Evolutionary conservation across 2,329 filamentous ascomycete genomes (phyloP).

Genomic region (Trichoderma sp.): DNA sequence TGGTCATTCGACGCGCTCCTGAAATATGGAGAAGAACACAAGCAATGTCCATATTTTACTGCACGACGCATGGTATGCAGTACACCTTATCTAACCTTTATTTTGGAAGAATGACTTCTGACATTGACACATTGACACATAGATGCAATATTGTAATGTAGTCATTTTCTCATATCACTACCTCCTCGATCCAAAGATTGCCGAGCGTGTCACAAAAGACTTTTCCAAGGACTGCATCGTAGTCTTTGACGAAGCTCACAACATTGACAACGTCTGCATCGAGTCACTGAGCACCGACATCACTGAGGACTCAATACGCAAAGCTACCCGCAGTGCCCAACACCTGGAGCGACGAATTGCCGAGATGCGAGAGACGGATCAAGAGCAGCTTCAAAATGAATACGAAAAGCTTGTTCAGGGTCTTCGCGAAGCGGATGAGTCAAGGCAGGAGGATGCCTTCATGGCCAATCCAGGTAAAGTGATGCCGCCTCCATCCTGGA

Average conservation of each 20-base stretch:
- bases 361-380: slow-evolving; percentile 95
- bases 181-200: slow-evolving; percentile 95
- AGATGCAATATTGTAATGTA: slow-evolving; percentile 99
- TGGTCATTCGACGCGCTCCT: slow-evolving; percentile 92
- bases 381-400: slow-evolving; percentile 90
- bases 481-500: neutral
- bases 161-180: slow-evolving; percentile 99
- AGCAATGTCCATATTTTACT: slow-evolving; percentile 97
- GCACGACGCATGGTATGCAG: slow-evolving; percentile 78
- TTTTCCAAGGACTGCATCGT: slow-evolving; percentile 98
- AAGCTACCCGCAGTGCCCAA: slow-evolving; percentile 84
- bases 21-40: slow-evolving; percentile 88
- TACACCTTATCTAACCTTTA: too few species aligned
- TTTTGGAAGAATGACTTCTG: neutral
- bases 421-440: slow-evolving; percentile 82
- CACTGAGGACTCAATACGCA: slow-evolving; percentile 90
- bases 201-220: slow-evolving; percentile 90
- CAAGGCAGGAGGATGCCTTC: slow-evolving; percentile 89
- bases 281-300: slow-evolving; percentile 96
- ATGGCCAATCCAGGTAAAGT: slow-evolving; percentile 82
- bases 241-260: slow-evolving; percentile 98
- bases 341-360: slow-evolving; percentile 89
- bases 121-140: neutral
- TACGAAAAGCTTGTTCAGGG: slow-evolving; percentile 96
- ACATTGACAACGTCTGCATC: slow-evolving; percentile 99